phyloP scores from a whole-genome alignment of 2,329 filamentous ascomycete species.

The Talaromyces sp. region DNA sequence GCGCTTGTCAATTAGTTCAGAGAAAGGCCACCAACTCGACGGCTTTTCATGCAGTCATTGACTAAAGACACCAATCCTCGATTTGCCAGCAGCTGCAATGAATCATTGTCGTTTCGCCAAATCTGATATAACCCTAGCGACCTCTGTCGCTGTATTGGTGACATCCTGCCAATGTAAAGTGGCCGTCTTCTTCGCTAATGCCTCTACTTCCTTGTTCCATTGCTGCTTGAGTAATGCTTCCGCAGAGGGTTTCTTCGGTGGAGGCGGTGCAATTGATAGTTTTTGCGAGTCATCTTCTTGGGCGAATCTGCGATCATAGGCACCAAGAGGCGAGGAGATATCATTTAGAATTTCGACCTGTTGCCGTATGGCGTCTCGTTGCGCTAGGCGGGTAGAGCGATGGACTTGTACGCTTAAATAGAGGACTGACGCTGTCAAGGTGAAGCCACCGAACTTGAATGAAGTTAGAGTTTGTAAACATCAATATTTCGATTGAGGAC shows the following conservation, averaged over 20 bases:
- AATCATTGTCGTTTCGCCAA: conserved; percentile 33
- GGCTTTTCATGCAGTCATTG: not conserved
- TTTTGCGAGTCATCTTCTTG: conserved; percentile 18
- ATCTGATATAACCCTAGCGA: conserved; percentile 47
- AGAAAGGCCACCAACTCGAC: not conserved
- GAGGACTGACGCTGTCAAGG: conserved; percentile 68
- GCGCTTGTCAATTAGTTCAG: conserved; percentile 8
- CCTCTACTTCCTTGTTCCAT: conserved; percentile 72
- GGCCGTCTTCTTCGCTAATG: conserved; percentile 63
- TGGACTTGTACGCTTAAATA: conserved; percentile 70
- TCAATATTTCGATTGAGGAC: conserved; percentile 30
- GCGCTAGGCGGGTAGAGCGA: conserved; percentile 59
- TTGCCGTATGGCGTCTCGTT: conserved; percentile 44
- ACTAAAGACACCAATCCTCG: not conserved
- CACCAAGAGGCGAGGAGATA: conserved; percentile 34
- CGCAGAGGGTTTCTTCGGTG: conserved; percentile 50
- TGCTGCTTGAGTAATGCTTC: conserved; percentile 68
- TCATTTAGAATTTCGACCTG: conserved; percentile 42
- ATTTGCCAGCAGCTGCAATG: not conserved
- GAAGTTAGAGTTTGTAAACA: not conserved
- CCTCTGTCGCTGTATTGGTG: conserved; percentile 46
- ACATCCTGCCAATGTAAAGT: conserved; percentile 62
- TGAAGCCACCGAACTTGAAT: conserved; percentile 66
- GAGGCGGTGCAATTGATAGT: conserved; percentile 3
- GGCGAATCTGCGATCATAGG: conserved; percentile 33